Conservation (phyloP, 768 basidiomycete genomes). For the Harrya chromipes region DNA sequence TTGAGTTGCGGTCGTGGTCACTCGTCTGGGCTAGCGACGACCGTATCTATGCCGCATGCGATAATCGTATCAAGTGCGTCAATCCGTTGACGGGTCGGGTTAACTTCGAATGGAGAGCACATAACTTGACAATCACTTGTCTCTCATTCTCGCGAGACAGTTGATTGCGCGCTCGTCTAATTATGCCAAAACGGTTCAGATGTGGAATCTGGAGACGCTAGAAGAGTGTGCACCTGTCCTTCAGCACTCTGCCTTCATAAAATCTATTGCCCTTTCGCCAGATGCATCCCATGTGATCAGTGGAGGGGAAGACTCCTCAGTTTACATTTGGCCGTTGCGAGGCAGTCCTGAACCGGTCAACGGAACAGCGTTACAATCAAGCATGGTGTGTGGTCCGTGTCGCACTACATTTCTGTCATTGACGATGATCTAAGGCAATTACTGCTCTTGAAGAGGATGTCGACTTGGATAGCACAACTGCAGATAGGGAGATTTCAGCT, state of each 20-base stretch:
- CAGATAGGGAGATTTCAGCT: too few relatives aligned
- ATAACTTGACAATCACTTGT: slow-evolving; percentile 2
- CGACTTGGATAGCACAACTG: background rate
- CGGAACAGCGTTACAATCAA: background rate
- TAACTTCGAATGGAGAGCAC: slow-evolving; percentile 4
- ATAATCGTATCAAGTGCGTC: background rate
- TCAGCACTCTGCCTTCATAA: background rate
- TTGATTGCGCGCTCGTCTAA: slow-evolving; percentile 10
- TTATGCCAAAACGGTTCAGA: slow-evolving; percentile 9
- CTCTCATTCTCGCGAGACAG: too few relatives aligned
- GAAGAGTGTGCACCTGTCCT: slow-evolving; percentile 1
- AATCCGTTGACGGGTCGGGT: slow-evolving; percentile 1
- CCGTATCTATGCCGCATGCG: background rate
- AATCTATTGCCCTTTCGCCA: background rate
- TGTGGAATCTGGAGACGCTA: slow-evolving; percentile 10
- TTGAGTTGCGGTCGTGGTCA: background rate
- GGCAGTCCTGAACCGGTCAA: background rate
- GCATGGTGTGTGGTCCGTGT: background rate
- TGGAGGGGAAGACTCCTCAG: background rate
- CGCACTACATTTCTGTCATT: background rate
- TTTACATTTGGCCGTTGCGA: slow-evolving; percentile 3
- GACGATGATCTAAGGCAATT: background rate
- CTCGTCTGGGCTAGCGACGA: slow-evolving; percentile 1
- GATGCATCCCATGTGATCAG: slow-evolving; percentile 1
- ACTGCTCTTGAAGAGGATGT: background rate